Evolutionary conservation across 2,329 filamentous ascomycete genomes (phyloP).

Genomic region (Colletotrichum echinochloae): DNA sequence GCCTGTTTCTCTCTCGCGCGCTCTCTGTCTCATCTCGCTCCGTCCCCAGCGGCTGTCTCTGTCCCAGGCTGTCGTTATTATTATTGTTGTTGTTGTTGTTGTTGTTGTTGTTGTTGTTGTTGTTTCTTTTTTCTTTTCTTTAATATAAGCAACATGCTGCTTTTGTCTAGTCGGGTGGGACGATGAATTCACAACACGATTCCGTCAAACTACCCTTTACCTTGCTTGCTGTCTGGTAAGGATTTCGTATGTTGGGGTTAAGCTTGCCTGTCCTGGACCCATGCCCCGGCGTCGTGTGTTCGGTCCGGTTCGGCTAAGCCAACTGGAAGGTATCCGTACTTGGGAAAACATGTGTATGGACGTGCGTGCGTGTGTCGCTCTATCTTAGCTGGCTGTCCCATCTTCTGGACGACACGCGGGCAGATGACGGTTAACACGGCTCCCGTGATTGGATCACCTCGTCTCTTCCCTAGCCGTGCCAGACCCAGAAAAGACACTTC

Average conservation of each 20-base stretch:
- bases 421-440: not conserved
- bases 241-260: not conserved
- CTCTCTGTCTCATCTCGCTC: not conserved
- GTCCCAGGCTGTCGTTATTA: not conserved
- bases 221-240: conserved; percentile 11
- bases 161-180: not conserved
- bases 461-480: not conserved
- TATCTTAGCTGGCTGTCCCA: not conserved
- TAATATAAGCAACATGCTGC: too few species aligned
- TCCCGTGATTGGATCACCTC: conserved; percentile 4
- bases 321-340: not conserved
- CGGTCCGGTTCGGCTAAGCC: conserved; percentile 17
- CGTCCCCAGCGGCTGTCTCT: not conserved
- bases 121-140: not conserved
- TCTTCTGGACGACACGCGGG: not conserved
- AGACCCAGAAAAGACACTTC: conserved; percentile 14
- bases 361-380: not conserved
- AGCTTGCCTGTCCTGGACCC: not conserved
- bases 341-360: not conserved
- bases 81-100: not conserved
- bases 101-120: not conserved
- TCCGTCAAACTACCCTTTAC: not conserved
- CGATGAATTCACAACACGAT: not conserved
- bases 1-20: not conserved
- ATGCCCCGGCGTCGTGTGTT: not conserved